phyloP scores from a whole-genome alignment of 202 grass and related monocot species.

The Cymbopogon flexuosus region DNA sequence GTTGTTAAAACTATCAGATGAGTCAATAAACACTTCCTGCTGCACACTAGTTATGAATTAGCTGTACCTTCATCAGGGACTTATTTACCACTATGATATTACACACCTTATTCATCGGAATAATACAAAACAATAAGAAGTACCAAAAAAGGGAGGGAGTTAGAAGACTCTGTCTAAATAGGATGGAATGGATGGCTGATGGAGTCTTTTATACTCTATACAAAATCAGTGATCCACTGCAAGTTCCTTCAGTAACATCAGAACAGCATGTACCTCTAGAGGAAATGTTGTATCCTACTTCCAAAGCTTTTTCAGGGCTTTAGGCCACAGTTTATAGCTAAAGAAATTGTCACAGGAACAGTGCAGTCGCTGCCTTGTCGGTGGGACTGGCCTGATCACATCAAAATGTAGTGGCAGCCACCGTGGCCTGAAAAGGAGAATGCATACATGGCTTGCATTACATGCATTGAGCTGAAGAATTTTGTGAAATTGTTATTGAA shows the following conservation, averaged over 20 bases:
- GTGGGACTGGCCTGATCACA: constrained; percentile 38
- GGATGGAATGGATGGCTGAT: not conserved
- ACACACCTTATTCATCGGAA: constrained; percentile 35
- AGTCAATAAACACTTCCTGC: not conserved
- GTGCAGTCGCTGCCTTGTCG: not conserved
- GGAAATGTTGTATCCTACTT: constrained; percentile 15
- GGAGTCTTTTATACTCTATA: constrained; percentile 28
- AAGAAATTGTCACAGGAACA: not conserved
- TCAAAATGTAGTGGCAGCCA: constrained; percentile 61
- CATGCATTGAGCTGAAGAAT: not conserved
- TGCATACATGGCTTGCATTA: not conserved
- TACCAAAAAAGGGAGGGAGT: constrained; percentile 17
- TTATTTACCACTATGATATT: constrained; percentile 5
- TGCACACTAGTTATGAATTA: not conserved
- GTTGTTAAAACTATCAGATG: not conserved
- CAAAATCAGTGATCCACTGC: constrained; percentile 49
- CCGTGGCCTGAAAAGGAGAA: constrained; percentile 47
- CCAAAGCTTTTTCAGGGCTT: not conserved
- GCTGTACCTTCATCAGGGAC: not conserved
- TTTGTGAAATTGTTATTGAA: not conserved
- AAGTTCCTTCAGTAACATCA: constrained; percentile 32
- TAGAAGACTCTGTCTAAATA: constrained; percentile 21
- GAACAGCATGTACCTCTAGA: constrained; percentile 22
- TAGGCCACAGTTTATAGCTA: not conserved
- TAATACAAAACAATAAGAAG: constrained; percentile 34